A percentile compares a stretch with the other conserved stretches of the same genome.
Evolutionary conservation across 1,284 basidiomycete genomes (phyloP).

Genomic region (Fomitiporia mediterranea): DNA sequence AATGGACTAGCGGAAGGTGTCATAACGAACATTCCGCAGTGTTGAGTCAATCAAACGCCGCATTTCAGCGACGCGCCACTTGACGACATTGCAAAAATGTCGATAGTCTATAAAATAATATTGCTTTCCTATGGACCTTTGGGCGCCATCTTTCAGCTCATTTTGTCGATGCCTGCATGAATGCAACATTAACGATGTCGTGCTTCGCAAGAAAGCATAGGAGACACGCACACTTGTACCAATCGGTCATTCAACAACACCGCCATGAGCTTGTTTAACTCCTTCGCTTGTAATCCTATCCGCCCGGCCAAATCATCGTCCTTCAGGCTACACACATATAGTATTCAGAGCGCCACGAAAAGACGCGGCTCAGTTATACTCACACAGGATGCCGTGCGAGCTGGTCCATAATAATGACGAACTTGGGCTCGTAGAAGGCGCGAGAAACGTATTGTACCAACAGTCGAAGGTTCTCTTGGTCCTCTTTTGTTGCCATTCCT

Average conservation of each 20-base stretch:
- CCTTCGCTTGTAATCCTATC: slow-evolving; percentile 87
- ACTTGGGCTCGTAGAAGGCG: slow-evolving; percentile 92
- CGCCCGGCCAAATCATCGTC: slow-evolving; percentile 88
- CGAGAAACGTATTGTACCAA: slow-evolving; percentile 92
- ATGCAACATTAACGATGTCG: not conserved
- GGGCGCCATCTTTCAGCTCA: slow-evolving; percentile 79
- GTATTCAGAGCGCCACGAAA: slow-evolving; percentile 21
- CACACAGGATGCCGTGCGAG: slow-evolving; percentile 89
- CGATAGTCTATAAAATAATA: slow-evolving; percentile 98
- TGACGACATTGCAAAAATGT: slow-evolving; percentile 94
- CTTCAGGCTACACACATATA: slow-evolving; percentile 57
- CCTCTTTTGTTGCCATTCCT: slow-evolving; percentile 64
- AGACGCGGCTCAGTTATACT: slow-evolving; percentile 39
- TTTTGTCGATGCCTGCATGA: slow-evolving; percentile 73
- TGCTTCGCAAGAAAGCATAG: not conserved
- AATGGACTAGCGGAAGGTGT: slow-evolving; percentile 1
- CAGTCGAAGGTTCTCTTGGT: slow-evolving; percentile 67
- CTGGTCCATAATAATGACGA: slow-evolving; percentile 89
- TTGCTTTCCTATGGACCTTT: slow-evolving; percentile 73
- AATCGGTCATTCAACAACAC: slow-evolving; percentile 83
- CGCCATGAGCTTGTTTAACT: slow-evolving; percentile 89
- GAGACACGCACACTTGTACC: slow-evolving; percentile 66
- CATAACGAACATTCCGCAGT: slow-evolving; percentile 65
- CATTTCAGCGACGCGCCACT: slow-evolving; percentile 97
- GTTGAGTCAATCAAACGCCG: slow-evolving; percentile 84